Evolutionary conservation across 768 basidiomycete genomes (phyloP).

Genomic region (Amanita thiersii): DNA sequence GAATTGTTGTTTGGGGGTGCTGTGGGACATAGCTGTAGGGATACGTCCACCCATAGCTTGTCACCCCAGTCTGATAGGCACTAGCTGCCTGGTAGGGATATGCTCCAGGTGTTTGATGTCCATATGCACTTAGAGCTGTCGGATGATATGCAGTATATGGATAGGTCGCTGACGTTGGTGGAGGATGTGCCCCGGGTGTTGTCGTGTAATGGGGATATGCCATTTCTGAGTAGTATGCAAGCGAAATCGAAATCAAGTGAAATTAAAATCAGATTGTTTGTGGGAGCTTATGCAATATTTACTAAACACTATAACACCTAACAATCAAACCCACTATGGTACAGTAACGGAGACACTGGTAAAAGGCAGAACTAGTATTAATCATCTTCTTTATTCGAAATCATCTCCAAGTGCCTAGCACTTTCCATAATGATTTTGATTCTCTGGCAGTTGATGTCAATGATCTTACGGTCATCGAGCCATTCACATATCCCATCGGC

Average conservation of each 20-base stretch:
- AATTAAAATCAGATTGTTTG: no score
- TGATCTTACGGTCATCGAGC: constrained; percentile 63
- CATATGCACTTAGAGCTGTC: constrained; percentile 28
- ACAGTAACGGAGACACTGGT: no score
- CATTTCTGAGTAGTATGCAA: no score
- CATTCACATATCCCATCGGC: constrained; percentile 80
- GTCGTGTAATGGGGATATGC: constrained; percentile 21
- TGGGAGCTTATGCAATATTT: no score
- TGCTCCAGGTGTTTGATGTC: constrained; percentile 35
- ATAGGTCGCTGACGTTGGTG: constrained; percentile 41
- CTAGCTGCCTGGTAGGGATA: constrained; percentile 42
- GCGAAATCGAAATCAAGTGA: no score
- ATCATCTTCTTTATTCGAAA: constrained; percentile 31
- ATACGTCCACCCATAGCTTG: constrained; percentile 70
- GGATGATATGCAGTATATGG: constrained; percentile 58
- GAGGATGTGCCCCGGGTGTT: constrained; percentile 32
- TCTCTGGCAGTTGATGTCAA: constrained; percentile 63
- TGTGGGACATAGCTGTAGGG: constrained; percentile 52
- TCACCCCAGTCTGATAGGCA: constrained; percentile 55
- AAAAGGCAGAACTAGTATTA: neutral
- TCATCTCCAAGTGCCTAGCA: constrained; percentile 55
- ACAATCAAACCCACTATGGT: no score
- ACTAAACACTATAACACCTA: no score
- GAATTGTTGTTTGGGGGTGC: constrained; percentile 21
- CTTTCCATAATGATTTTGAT: constrained; percentile 69